phyloP scores from a whole-genome alignment of 2,329 filamentous ascomycete species.

The Colletotrichum sp. region DNA sequence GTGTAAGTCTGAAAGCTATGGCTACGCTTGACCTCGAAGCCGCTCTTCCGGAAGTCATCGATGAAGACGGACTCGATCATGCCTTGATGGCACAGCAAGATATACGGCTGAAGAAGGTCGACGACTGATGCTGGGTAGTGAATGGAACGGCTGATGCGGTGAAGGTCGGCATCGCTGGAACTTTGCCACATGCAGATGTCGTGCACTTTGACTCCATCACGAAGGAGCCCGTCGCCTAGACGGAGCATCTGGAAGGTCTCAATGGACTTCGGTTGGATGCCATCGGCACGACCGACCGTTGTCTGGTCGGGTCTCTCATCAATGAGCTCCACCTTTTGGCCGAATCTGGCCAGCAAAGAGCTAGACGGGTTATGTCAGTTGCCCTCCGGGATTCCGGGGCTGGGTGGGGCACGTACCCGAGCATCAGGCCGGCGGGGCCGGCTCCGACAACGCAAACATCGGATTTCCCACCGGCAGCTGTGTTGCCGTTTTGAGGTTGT shows the following conservation, averaged over 20 bases:
- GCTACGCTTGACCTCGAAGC: slow-evolving; percentile 48
- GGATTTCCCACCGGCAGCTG: not conserved
- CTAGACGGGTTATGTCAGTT: not conserved
- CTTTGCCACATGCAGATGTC: slow-evolving; percentile 16
- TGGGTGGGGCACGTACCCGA: slow-evolving; percentile 4
- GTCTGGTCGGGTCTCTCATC: slow-evolving; percentile 3
- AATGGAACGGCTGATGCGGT: slow-evolving; percentile 28
- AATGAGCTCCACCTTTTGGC: slow-evolving; percentile 1
- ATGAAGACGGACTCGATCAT: slow-evolving; percentile 64
- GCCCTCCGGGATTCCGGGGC: not conserved
- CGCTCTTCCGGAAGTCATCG: slow-evolving; percentile 55
- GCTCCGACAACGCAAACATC: slow-evolving; percentile 13
- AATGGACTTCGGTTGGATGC: slow-evolving; percentile 11
- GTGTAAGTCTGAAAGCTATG: slow-evolving; percentile 1
- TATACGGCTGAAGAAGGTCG: slow-evolving; percentile 35
- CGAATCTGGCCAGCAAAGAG: slow-evolving; percentile 5
- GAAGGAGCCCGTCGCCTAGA: not conserved
- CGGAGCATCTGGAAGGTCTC: slow-evolving; percentile 13
- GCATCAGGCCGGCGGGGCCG: slow-evolving; percentile 14
- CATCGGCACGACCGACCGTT: not conserved
- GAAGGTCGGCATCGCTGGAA: slow-evolving; percentile 15
- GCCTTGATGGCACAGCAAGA: slow-evolving; percentile 55
- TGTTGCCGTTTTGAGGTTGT: not conserved
- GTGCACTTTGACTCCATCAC: slow-evolving; percentile 32
- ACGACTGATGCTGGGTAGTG: slow-evolving; percentile 27